Base-by-base conservation (phyloP, 176 grass and related monocot genomes). In the Oryza glumipatula region DNA sequence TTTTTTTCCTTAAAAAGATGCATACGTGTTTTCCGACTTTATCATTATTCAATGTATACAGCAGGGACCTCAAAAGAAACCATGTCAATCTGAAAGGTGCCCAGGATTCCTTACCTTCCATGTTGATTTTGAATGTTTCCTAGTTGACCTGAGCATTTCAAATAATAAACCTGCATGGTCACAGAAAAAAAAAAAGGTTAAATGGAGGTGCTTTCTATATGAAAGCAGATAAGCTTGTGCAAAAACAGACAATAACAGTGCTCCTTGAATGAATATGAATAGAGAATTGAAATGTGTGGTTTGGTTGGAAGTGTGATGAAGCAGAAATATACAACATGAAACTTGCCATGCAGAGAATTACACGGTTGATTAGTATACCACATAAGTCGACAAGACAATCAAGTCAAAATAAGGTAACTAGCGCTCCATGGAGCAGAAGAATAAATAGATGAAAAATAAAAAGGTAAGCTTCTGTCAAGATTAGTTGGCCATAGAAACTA, bases 141-240 rank as follows among this genome's bases (percentile, higher is more conserved):
- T 98, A 69, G 96, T 88, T 38, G 96, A 95, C 67, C 89, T 88
- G 66, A 98, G 83, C 96, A 98, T 98, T 87, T 98, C 96, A 90
- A 90, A 92, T 70, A 98, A 83, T 73, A 98, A 84, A 67, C 96
- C 96, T 98, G 63, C 77, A 85, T 85, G 11, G 58, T 80, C 74
- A 83, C 46, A 49, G 65, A 76, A 39, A 61, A 21, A 22, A 9
- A 9, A 61, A 22, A 61, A 61, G 22, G 56, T 61, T 54, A 54
- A 61, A 61, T 61, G 56, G 21, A 61, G 21, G 56, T 61, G 52
- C 19, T 56, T 6, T 19, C 19, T 19, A 5, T 56, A 56, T 56
- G 52, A 56, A 56, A 56, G 21, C 14, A 54, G 7, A 60, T 21
- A n/a, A 22, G 56, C 16, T 54, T 61, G 2, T 61, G 56, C 21